phyloP scores from a whole-genome alignment of 139 green algal genomes.

The Micractinium sp. region DNA sequence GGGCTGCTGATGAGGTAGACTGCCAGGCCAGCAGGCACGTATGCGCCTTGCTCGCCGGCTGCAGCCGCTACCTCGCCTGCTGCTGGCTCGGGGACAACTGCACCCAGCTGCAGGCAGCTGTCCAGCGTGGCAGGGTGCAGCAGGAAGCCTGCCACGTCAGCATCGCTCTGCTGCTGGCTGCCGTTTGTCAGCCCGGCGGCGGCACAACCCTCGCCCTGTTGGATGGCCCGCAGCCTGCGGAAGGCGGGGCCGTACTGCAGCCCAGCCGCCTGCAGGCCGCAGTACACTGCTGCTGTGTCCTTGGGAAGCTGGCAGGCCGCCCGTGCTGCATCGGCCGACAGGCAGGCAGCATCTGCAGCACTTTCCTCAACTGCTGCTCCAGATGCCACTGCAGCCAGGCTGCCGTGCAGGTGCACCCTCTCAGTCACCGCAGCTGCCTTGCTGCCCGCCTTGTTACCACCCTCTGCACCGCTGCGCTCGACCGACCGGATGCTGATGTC shows the following conservation, averaged over 20 bases:
- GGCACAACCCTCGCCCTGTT: not conserved
- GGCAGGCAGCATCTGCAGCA: not conserved
- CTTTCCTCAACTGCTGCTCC: not conserved
- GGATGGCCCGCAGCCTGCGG: constrained; percentile 30
- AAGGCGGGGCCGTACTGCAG: constrained; percentile 78
- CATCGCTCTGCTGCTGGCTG: not conserved
- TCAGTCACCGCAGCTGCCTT: constrained; percentile 1
- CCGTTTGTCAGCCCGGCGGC: constrained; percentile 47
- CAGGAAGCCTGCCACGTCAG: constrained; percentile 39
- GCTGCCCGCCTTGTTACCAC: constrained; percentile 7
- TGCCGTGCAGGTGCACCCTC: not conserved
- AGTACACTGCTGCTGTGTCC: constrained; percentile 49
- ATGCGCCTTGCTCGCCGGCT: not conserved
- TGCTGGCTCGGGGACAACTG: constrained; percentile 49
- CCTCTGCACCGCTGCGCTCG: not conserved
- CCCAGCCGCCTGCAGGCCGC: constrained; percentile 52
- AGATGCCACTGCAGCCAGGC: not conserved
- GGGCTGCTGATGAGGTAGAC: constrained; percentile 29
- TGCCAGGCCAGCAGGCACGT: constrained; percentile 66
- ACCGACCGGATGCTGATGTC: constrained; percentile 42
- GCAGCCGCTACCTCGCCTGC: not conserved
- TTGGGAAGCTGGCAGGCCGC: constrained; percentile 48
- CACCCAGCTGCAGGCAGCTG: constrained; percentile 59
- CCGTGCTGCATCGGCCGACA: constrained; percentile 48
- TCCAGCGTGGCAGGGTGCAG: constrained; percentile 54